Conservation (phyloP, 2,329 filamentous ascomycete genomes). For the Ophiostoma ulmi region DNA sequence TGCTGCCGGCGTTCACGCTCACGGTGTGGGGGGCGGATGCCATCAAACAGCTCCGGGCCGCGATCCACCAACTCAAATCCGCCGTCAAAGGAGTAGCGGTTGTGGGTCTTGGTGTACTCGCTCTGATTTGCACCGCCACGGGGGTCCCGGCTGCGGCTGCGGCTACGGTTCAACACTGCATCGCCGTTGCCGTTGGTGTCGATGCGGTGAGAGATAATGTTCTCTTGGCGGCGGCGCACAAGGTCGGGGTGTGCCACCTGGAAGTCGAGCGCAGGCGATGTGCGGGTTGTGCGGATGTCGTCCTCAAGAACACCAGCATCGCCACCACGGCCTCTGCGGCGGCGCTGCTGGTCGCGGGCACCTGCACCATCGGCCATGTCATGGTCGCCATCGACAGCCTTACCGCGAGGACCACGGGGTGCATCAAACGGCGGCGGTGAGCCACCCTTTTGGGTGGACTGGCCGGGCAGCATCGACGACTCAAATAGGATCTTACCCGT, state of each 20-base stretch:
- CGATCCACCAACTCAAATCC: slow-evolving; percentile 63
- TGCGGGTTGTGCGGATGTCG: slow-evolving; percentile 35
- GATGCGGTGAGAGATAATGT: slow-evolving; percentile 37
- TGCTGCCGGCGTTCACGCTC: slow-evolving; percentile 39
- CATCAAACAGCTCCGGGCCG: slow-evolving; percentile 64
- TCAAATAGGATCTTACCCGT: slow-evolving; percentile 16
- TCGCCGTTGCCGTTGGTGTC: not conserved
- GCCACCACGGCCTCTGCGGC: slow-evolving; percentile 2
- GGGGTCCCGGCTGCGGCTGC: slow-evolving; percentile 9
- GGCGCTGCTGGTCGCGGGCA: not conserved
- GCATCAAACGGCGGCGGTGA: slow-evolving; percentile 6
- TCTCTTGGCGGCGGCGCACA: slow-evolving; percentile 59
- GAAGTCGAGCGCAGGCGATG: slow-evolving; percentile 42
- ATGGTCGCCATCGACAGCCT: not conserved
- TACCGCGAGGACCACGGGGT: slow-evolving; percentile 7
- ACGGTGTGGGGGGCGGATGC: slow-evolving; percentile 56
- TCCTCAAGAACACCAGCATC: slow-evolving; percentile 11
- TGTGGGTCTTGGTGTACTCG: slow-evolving; percentile 47
- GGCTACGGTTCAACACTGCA: not conserved
- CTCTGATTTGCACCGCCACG: slow-evolving; percentile 26
- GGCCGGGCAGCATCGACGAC: slow-evolving; percentile 7
- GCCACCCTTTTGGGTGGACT: not conserved
- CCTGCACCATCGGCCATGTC: not conserved
- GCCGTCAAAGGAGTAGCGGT: slow-evolving; percentile 69
- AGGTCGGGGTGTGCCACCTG: slow-evolving; percentile 60